These are phyloP conservation scores for Gynochthodes officinalis DNA, from an alignment of 257 asterid species.

Conservation along the genomic window DNA sequence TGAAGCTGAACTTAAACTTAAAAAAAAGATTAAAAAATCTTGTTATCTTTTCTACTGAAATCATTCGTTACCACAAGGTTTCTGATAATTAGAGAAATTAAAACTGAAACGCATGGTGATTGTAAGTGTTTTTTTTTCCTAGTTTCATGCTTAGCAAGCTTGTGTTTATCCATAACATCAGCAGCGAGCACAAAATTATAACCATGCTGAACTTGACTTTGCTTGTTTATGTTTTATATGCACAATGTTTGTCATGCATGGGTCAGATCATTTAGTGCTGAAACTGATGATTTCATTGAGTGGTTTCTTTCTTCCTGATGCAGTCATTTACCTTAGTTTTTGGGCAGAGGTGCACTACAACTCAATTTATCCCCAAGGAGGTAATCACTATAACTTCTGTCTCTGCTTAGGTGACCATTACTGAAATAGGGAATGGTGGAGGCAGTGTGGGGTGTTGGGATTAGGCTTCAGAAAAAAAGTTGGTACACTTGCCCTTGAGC, in stretches of 20 bases:
- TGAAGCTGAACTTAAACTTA: neutral
- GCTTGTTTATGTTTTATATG: neutral
- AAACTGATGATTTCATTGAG: neutral
- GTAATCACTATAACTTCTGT: constrained; percentile 31
- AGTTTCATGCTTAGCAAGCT: neutral
- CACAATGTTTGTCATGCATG: neutral
- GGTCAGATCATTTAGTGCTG: neutral
- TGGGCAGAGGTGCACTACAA: constrained; percentile 99
- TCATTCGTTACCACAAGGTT: neutral
- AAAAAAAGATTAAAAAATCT: neutral
- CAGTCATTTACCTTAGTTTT: constrained; percentile 85
- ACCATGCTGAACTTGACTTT: neutral
- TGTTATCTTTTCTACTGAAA: neutral
- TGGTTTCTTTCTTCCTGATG: constrained; percentile 13
- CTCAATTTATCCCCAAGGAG: constrained; percentile 91
- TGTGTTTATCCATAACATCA: neutral
- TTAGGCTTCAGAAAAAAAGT: neutral
- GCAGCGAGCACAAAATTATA: neutral
- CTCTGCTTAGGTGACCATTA: neutral
- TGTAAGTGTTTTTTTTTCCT: neutral
- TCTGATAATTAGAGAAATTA: neutral
- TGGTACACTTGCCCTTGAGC: neutral
- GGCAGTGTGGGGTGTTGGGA: neutral
- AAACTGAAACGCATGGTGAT: neutral
- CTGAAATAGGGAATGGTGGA: neutral